Evolutionary conservation across 352 stramenopile genomes (phyloP).

Genomic region (Plasmopara viticola): DNA sequence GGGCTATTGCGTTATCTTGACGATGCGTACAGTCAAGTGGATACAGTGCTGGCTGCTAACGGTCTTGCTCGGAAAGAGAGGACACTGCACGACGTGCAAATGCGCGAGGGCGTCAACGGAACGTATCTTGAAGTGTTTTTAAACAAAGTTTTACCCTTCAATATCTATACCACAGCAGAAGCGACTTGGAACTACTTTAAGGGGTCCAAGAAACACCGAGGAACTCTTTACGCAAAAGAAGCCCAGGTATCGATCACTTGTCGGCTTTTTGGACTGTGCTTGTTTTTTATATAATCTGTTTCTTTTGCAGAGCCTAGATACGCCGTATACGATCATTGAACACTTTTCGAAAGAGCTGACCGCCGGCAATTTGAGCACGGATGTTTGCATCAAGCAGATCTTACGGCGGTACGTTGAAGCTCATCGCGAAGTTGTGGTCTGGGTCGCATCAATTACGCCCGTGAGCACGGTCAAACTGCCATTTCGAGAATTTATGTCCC

Average conservation of each 20-base stretch:
- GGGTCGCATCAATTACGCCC: conserved; percentile 18
- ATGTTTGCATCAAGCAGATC: conserved; percentile 25
- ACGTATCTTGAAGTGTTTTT: conserved; percentile 30
- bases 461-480: conserved; percentile 18
- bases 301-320: conserved; percentile 15
- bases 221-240: conserved; percentile 27
- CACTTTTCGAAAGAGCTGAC: conserved; percentile 28
- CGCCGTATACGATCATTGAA: conserved; percentile 28
- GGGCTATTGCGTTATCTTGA: conserved; percentile 22
- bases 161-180: conserved; percentile 17
- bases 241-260: conserved; percentile 13
- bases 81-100: conserved; percentile 23
- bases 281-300: no score
- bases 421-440: conserved; percentile 24
- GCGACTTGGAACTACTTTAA: conserved; percentile 35
- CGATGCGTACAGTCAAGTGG: conserved; percentile 17
- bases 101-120: conserved; percentile 17
- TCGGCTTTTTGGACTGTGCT: no score
- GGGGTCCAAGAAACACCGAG: conserved; percentile 28
- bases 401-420: conserved; percentile 20
- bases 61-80: conserved; percentile 20
- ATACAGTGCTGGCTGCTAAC: conserved; percentile 22
- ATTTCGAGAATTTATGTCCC: conserved; percentile 23
- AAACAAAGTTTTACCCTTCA: conserved; percentile 27
- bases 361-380: conserved; percentile 21